Evolutionary conservation across 176 grass and related monocot species (phyloP), one percentile per base, ranked within the genome.

Genomic region (Tuctoria greenei): DNA sequence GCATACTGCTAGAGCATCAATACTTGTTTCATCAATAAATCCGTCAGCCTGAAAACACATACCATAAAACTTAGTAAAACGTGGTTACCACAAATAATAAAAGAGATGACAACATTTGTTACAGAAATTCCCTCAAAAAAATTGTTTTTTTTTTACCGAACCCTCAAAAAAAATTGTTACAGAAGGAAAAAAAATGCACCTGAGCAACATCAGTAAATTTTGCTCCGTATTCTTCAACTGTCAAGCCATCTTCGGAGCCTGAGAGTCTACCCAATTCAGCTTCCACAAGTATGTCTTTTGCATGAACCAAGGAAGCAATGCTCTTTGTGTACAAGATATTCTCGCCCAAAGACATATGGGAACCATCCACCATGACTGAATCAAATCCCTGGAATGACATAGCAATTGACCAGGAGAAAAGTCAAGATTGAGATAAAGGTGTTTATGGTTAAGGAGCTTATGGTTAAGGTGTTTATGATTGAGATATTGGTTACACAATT

Each of bases 321-420:
- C 66, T 71, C 73, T 79, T 83, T 81, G 95, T 88, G 79, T 62
- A 98, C 16, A 84, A 79, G 45, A 88, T 84, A 73, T 92, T 98
- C 66, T 94, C 82, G 51, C 82, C 67, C 49, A 92, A 86, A 61
- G 84, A 69, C 54, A 98, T 84, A 81, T 94, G 86, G 16, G 95
- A 98, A 59, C 89, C 89, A 83, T 98, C 95, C 55, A 87, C 91
- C 95, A 98, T 98, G 31, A 98, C 42, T 79, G 95, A 98, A 90
- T 94, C 84, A 71, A 98, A 98, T 67, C 90, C 95, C 95, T 98
- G 84, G 5, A 92, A 73, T 75, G 63, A 35, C 57, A 70, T 4
- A 23, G 3, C 13, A 77, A 54, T 26, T 10, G 28, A 39, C 66
- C 37, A 61, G 7, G 54, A 88, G 13, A 87, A 61, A 86, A 57